Base-by-base conservation (phyloP, 768 basidiomycete species). In the Lactarius hatsudake region DNA sequence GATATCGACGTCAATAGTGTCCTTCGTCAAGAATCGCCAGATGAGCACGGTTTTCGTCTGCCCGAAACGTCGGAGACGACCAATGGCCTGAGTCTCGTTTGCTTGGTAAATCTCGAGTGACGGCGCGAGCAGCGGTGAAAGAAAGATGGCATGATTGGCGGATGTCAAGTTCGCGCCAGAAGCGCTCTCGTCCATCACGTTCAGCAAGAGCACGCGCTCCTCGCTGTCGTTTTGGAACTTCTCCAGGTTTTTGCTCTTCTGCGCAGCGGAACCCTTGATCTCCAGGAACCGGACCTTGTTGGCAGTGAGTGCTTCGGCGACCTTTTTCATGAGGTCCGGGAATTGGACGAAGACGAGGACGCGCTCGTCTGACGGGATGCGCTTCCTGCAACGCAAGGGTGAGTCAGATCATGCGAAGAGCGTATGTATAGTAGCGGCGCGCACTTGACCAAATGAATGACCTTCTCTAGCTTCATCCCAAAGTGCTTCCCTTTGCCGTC, bases 341-440 rank as follows among this genome's bases (percentile, higher is more conserved):
- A 96, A 98, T 74, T 98, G 96, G n/a, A 96, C 91, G 78, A 98
- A 98, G 68, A 98, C 85, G 54, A 98, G 84, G 20, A 95, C 85
- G 9, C 93, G 88, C 72, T 97, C 93, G 26, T 88, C 80, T 70
- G 86, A 85, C 12, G 89, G 86, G 57, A 94, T 83, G 51, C 80
- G 78, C 64, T 85, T 84, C 74, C 90, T 93, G 73, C 28, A 60
- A 63, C 53, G 17, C 1, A 56, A 62, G 7, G 58, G 62, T 45
- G 26, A 9, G 15, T 20, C 38, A 5, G 51, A 26, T 53, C n/a
- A 8, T 53, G 51, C 13, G 23, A 53, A 53, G 15, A 28, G 13
- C 13, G n/a, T 51, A 6, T n/a, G 20, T 5, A 34, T 23, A 42
- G 34, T 34, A 60, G 32, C 77, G 82, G 34, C 34, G 75, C 80